A percentile compares a stretch with the other conserved stretches of the same genome.
Conservation (phyloP, 345 rosid species). For the Bruguiera gymnorhiza region DNA sequence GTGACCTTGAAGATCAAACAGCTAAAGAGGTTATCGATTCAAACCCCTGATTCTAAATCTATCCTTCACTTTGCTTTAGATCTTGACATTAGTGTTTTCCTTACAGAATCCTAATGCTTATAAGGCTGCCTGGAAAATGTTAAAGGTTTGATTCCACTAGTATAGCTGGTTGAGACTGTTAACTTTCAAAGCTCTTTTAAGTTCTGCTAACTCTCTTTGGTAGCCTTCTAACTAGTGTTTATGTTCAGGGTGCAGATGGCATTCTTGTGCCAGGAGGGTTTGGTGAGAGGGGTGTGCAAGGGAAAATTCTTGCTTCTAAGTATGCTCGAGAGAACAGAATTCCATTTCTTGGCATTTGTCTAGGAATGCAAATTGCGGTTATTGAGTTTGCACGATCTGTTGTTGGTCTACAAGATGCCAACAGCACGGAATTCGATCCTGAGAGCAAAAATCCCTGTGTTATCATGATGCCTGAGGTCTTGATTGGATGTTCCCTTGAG, state of each 20-base stretch:
- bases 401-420: conserved; percentile 70
- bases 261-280: conserved; percentile 96
- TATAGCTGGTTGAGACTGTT: background rate
- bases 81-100: conserved; percentile 3
- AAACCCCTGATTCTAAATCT: background rate
- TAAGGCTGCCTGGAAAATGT: conserved; percentile 78
- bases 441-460: conserved; percentile 71
- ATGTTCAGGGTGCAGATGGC: conserved; percentile 75
- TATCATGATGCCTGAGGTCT: conserved; percentile 96
- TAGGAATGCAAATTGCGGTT: conserved; percentile 98
- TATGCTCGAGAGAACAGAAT: conserved; percentile 84
- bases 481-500: background rate
- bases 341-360: conserved; percentile 95
- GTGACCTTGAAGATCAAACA: conserved; percentile 88
- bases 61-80: background rate
- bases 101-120: conserved; percentile 82
- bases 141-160: conserved; percentile 48
- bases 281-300: conserved; percentile 94
- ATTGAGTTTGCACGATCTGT: conserved; percentile 91
- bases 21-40: conserved; percentile 44
- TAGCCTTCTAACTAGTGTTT: conserved; percentile 12
- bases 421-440: conserved; percentile 84
- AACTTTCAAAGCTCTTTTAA: background rate
- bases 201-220: background rate
- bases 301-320: conserved; percentile 93